Percentiles rank a stretch among this genome's conserved stretches.
Evolutionary conservation across 2,329 filamentous ascomycete genomes (phyloP).

Genomic region (Myriosclerotinia curreyana): DNA sequence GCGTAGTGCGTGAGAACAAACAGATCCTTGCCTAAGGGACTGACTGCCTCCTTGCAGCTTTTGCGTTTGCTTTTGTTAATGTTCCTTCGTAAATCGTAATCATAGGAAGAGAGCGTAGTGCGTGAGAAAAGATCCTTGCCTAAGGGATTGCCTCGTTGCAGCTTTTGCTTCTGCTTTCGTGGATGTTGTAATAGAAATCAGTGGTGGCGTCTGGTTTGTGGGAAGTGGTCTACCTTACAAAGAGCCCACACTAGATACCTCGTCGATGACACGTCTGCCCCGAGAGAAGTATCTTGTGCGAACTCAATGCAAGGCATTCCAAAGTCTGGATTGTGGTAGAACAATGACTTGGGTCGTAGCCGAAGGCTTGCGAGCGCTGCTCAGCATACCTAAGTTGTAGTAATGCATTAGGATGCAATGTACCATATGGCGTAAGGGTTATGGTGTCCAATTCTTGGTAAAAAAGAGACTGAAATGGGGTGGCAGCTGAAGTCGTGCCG

Average conservation of each 20-base stretch:
- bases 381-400: too few species aligned
- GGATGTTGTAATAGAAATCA: neutral
- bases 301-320: neutral
- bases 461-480: too few species aligned
- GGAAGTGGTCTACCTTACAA: neutral
- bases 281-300: neutral
- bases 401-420: too few species aligned
- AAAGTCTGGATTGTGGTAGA: neutral
- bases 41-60: neutral
- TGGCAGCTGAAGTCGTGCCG: too few species aligned
- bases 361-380: neutral
- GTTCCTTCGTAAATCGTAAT: neutral
- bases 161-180: neutral
- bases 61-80: neutral
- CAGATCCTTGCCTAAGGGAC: neutral
- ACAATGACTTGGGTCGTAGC: neutral
- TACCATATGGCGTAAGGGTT: too few species aligned
- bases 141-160: neutral
- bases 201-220: neutral
- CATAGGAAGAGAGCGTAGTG: neutral
- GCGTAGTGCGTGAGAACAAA: neutral
- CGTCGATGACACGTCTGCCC: slow-evolving; percentile 6
- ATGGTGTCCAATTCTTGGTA: too few species aligned
- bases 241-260: neutral
- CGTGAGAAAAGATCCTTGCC: neutral